Conservation (phyloP, 2,329 filamentous ascomycete species). For the Coniochaeta hoffmannii region DNA sequence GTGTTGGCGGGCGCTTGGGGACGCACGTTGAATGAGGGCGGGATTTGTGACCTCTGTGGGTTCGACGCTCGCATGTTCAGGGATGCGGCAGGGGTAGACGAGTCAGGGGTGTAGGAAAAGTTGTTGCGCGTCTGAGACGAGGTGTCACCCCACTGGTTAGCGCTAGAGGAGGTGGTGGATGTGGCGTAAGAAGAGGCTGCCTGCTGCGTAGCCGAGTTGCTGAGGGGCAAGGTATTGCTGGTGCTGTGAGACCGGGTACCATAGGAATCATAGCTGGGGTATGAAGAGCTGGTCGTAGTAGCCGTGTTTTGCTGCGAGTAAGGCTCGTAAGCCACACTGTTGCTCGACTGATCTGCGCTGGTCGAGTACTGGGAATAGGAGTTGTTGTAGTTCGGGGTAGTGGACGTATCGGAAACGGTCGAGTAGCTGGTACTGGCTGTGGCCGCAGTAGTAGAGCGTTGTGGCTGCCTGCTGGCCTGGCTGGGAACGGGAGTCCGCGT, state of each 20-base stretch:
- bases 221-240: constrained; percentile 8
- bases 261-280: constrained; percentile 18
- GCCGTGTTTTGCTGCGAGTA: constrained; percentile 20
- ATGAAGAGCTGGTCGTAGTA: constrained; percentile 10
- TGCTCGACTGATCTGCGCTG: constrained; percentile 14
- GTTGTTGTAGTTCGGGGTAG: constrained; percentile 13
- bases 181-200: constrained; percentile 20
- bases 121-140: constrained; percentile 16
- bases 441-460: constrained; percentile 7
- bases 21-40: constrained; percentile 15
- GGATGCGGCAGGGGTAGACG: constrained; percentile 14
- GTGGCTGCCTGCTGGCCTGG: constrained; percentile 8
- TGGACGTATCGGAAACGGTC: constrained; percentile 5
- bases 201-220: constrained; percentile 16
- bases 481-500: constrained; percentile 19
- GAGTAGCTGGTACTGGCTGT: constrained; percentile 3
- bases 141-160: constrained; percentile 15
- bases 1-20: constrained; percentile 17
- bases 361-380: constrained; percentile 14
- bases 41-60: constrained; percentile 11
- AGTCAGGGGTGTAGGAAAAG: constrained; percentile 20
- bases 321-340: constrained; percentile 20
- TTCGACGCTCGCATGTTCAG: constrained; percentile 15
- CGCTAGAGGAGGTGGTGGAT: constrained; percentile 13
- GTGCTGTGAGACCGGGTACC: constrained; percentile 5